Base-by-base conservation (phyloP, 1,139 yeast species). In the Saccharomyces hybrid region DNA sequence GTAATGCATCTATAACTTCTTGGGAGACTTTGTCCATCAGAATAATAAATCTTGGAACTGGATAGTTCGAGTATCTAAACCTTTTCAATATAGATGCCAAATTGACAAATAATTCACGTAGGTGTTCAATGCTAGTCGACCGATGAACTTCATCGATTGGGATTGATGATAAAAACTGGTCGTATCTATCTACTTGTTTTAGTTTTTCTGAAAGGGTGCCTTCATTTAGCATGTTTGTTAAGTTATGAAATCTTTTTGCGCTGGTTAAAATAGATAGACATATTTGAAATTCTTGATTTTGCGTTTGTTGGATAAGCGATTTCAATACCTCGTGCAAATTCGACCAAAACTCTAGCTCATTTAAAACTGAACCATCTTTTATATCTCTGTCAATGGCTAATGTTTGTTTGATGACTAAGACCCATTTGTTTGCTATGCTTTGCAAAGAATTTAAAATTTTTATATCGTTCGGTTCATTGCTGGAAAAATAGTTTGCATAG, bases 321-420 rank as follows among this genome's bases (percentile, higher is more conserved):
- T 65, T 59, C 41, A 91, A 72, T 0, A 90, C 84, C 1, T 72
- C 68, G 63, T 88, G 95, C 75, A 88, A 76, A 0, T 89, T 80
- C 24, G 75, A 74, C 97, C 98, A 91, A 63, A 88, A 91, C 53
- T 78, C 81, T 11, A 86, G 77, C 64, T 91, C 97, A 53, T 87
- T 93, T 0, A 74, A 63, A 0, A 90, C 81, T 0, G 80, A 73
- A 0, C 88, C 90, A 49, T 79, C 82, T 1, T 71, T 60, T 0
- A 88, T 82, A 34, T 78, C 78, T 53, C 78, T 79, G 4, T 78
- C 69, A 48, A 84, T 67, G 34, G 74, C 73, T 0, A 91, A 80
- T 7, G 88, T 72, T 1, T 76, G 70, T 60, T 83, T 88, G 11
- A 84, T 80, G 48, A 81, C 79, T 57, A 76, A 79, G 26, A 84